These are phyloP conservation scores for maize (Zea mays) DNA, from an alignment of 176 grass and related monocot genomes.

Conservation along the genomic window Zm-B73-REFERENCE-NAM-5.0 NC_050096.1:285378001-285378500, in stretches of 20 bases:
- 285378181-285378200: not conserved
- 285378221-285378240: not conserved
- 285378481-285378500: too few relatives aligned
- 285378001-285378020: too few relatives aligned
- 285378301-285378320: not conserved
- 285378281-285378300: not conserved
- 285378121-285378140: conserved; percentile 3
- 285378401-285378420: not conserved
- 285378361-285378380: not conserved
- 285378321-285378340: not conserved
- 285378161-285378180: not conserved
- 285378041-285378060: too few relatives aligned
- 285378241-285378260: not conserved
- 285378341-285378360: not conserved
- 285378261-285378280: not conserved
- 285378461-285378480: not conserved
- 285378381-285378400: not conserved
- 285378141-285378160: conserved; percentile 8
- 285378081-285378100: not conserved
- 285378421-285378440: not conserved
- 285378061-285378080: too few relatives aligned
- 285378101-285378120: conserved; percentile 1
- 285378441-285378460: not conserved
- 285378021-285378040: too few relatives aligned
- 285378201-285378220: conserved; percentile 4